A percentile compares a stretch with the other conserved stretches of the same genome.
Conservation (phyloP, 2,329 filamentous ascomycete genomes). For the Chaetothyriales sp. region DNA sequence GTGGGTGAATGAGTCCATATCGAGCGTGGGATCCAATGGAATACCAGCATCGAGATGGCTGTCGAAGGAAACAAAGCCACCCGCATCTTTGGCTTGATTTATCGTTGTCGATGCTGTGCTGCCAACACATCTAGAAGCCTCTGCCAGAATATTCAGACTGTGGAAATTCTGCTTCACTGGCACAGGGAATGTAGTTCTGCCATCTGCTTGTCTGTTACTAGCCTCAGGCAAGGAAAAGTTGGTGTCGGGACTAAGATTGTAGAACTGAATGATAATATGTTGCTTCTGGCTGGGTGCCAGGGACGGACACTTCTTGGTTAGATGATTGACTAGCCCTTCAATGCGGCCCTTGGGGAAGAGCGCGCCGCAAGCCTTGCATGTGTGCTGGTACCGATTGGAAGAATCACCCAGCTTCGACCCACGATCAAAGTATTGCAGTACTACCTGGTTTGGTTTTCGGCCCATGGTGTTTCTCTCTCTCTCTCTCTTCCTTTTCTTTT, state of each 20-base stretch:
- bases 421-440: constrained; percentile 75
- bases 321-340: constrained; percentile 65
- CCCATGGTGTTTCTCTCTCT: constrained; percentile 60
- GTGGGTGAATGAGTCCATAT: constrained; percentile 3
- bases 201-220: constrained; percentile 18
- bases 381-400: constrained; percentile 83
- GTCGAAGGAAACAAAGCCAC: constrained; percentile 2
- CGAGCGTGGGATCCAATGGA: constrained; percentile 7
- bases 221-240: constrained; percentile 16
- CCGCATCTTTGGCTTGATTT: constrained; percentile 1
- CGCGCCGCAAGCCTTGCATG: constrained; percentile 75
- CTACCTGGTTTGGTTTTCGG: constrained; percentile 67
- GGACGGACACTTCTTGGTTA: constrained; percentile 74
- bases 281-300: constrained; percentile 60
- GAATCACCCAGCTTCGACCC: constrained; percentile 76
- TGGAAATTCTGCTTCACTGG: constrained; percentile 52
- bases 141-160: constrained; percentile 70
- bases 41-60: not conserved
- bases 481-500: too few relatives aligned
- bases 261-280: constrained; percentile 55
- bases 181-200: constrained; percentile 19
- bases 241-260: constrained; percentile 47
- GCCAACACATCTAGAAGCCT: constrained; percentile 68
- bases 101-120: not conserved
- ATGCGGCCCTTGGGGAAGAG: constrained; percentile 81